Conservation (phyloP, 2,329 filamentous ascomycete species). For the Aspergillus phoenicis region DNA sequence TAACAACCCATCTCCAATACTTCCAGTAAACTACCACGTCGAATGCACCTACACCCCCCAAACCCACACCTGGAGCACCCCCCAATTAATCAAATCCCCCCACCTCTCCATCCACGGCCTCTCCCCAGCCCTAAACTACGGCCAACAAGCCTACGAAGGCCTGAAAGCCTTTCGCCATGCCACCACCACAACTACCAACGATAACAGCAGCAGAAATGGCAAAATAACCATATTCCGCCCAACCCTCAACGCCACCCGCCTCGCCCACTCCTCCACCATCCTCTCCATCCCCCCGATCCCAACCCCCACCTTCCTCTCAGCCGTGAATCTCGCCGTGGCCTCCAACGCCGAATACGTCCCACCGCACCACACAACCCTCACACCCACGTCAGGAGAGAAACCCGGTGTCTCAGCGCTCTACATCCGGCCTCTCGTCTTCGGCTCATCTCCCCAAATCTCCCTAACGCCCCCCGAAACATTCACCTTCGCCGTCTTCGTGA, state of each 20-base stretch:
- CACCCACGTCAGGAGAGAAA: too few relatives aligned
- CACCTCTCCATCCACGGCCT: slow-evolving; percentile 91
- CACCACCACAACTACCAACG: slow-evolving; percentile 57
- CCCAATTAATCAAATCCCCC: slow-evolving; percentile 78
- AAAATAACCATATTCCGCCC: slow-evolving; percentile 86
- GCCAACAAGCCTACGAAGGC: slow-evolving; percentile 97
- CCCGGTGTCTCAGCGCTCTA: slow-evolving; percentile 73
- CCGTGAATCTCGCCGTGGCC: slow-evolving; percentile 77
- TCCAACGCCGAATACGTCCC: slow-evolving; percentile 91
- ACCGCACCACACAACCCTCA: slow-evolving; percentile 70
- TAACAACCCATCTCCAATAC: background rate
- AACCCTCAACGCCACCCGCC: slow-evolving; percentile 76
- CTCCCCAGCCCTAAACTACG: slow-evolving; percentile 94
- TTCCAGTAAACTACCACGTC: slow-evolving; percentile 82
- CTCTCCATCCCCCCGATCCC: slow-evolving; percentile 83
- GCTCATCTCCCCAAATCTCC: slow-evolving; percentile 82
- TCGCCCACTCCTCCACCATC: slow-evolving; percentile 81
- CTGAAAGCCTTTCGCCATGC: slow-evolving; percentile 86
- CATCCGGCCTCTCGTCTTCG: slow-evolving; percentile 85
- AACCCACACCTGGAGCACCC: slow-evolving; percentile 73
- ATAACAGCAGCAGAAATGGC: slow-evolving; percentile 49
- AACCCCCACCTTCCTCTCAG: slow-evolving; percentile 68
- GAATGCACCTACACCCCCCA: slow-evolving; percentile 79
- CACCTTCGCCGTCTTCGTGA: slow-evolving; percentile 84
- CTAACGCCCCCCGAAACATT: slow-evolving; percentile 88